Percentiles rank a stretch among this genome's conserved stretches.
These are phyloP conservation scores for Elymus sibiricus DNA, from an alignment of 176 grass and related monocot genomes.

Conservation along the genomic window DNA sequence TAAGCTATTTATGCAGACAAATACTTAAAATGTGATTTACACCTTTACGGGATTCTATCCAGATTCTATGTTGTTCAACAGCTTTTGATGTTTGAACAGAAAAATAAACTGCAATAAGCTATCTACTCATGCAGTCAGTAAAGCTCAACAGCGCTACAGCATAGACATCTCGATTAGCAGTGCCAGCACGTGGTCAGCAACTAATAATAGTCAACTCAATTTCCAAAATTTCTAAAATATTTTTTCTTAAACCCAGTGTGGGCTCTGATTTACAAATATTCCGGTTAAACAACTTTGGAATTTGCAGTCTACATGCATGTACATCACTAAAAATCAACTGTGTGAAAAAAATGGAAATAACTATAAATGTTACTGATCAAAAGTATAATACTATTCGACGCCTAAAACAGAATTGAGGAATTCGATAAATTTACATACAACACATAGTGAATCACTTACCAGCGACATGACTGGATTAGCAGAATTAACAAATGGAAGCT, in stretches of 20 bases:
- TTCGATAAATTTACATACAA: slow-evolving; percentile 2
- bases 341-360: background rate
- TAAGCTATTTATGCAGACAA: background rate
- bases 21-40: background rate
- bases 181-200: background rate
- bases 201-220: slow-evolving; percentile 1
- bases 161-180: background rate
- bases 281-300: background rate
- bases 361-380: background rate
- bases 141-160: background rate
- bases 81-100: slow-evolving; percentile 20
- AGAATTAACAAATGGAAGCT: slow-evolving; percentile 84
- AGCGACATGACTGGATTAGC: slow-evolving; percentile 96
- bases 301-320: background rate
- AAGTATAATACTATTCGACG: background rate
- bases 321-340: background rate
- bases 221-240: background rate
- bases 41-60: background rate
- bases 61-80: slow-evolving; percentile 9
- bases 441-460: slow-evolving; percentile 51
- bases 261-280: slow-evolving; percentile 12
- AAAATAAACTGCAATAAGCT: slow-evolving; percentile 22
- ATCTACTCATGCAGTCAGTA: background rate
- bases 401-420: slow-evolving; percentile 19
- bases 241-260: background rate